Conservation (phyloP, 208 protist species). For the Leishmania tarentolae region DNA sequence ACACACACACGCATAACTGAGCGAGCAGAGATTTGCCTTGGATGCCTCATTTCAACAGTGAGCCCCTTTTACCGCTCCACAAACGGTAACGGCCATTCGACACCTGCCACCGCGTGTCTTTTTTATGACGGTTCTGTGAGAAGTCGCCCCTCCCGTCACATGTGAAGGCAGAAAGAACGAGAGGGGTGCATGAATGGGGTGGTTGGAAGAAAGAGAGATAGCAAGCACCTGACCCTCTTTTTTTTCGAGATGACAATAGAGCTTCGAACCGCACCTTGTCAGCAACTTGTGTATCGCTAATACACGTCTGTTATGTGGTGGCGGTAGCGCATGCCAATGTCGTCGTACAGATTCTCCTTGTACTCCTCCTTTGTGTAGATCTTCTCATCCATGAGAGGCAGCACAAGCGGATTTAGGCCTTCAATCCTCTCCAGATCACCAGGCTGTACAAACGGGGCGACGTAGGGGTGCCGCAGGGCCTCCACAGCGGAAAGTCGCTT, state of each 20-base stretch:
- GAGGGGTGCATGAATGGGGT: background rate
- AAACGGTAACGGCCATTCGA: background rate
- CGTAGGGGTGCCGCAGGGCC: slow-evolving; percentile 89
- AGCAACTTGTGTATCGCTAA: background rate
- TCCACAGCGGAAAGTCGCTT: slow-evolving; percentile 83
- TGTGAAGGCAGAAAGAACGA: background rate
- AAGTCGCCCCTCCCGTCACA: background rate
- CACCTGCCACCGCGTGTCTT: background rate
- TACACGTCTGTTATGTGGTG: slow-evolving; percentile 32
- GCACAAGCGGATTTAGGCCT: slow-evolving; percentile 37
- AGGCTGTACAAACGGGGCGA: slow-evolving; percentile 65
- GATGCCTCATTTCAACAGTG: too few species aligned
- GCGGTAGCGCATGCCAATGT: slow-evolving; percentile 48
- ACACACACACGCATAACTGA: background rate
- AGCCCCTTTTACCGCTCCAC: too few species aligned
- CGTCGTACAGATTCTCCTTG: slow-evolving; percentile 65
- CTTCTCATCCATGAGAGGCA: slow-evolving; percentile 73
- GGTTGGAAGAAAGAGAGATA: background rate
- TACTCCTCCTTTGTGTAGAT: slow-evolving; percentile 73
- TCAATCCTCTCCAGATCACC: slow-evolving; percentile 56
- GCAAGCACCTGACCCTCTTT: background rate
- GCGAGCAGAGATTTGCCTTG: too few species aligned
- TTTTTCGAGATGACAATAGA: background rate
- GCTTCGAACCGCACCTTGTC: background rate
- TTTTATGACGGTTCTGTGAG: background rate